These are phyloP conservation scores for Neurospora sp. DNA, from an alignment of 2,329 filamentous ascomycete genomes.

Conservation along the genomic window DNA sequence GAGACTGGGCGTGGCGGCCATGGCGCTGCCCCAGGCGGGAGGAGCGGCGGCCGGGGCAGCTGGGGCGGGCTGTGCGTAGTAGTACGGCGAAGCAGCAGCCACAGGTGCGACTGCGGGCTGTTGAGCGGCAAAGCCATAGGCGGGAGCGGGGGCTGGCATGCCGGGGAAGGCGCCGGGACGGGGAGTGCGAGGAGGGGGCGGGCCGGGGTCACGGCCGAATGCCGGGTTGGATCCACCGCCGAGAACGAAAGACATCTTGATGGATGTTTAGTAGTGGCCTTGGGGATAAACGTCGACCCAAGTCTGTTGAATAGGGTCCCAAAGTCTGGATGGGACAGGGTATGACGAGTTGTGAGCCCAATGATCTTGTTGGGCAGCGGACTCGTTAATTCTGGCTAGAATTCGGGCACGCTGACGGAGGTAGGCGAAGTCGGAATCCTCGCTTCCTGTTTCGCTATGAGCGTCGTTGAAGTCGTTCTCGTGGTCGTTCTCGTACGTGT, in stretches of 20 bases:
- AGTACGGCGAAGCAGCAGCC: too few relatives aligned
- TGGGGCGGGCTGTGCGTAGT: too few relatives aligned
- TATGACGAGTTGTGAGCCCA: background rate
- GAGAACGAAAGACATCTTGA: background rate
- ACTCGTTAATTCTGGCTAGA: background rate
- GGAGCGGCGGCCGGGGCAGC: too few relatives aligned
- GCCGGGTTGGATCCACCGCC: slow-evolving; percentile 6
- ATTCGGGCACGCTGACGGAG: background rate
- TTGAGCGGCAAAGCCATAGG: background rate
- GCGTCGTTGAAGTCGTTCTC: background rate
- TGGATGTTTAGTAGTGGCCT: background rate
- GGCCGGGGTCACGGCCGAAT: slow-evolving; percentile 10
- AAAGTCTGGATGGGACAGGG: background rate
- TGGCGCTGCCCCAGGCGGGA: background rate
- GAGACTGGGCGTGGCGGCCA: background rate
- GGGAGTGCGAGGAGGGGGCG: slow-evolving; percentile 8
- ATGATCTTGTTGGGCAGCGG: background rate
- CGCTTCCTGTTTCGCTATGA: background rate
- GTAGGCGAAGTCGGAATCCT: background rate
- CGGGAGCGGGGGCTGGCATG: background rate
- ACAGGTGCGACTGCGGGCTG: too few relatives aligned
- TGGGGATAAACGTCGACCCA: background rate
- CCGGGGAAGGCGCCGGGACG: slow-evolving; percentile 1
- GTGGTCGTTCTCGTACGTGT: background rate
- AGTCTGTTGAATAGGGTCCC: background rate